Evolutionary conservation across 2,329 filamentous ascomycete genomes (phyloP).

Genomic region (Epichloe coenophiala): DNA sequence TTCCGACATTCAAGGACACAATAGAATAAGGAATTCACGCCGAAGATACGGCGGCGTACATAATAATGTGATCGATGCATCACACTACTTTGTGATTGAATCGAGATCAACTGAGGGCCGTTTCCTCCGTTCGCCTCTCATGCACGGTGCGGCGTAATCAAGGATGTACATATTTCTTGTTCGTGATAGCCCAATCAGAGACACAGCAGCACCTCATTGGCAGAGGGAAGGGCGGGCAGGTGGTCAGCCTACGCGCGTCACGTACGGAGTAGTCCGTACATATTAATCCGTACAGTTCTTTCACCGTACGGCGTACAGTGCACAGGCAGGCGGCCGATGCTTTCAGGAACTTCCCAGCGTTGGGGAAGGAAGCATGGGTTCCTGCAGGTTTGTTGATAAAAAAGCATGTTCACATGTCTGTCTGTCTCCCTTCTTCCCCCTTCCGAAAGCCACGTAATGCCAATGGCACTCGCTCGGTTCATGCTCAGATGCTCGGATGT

Average conservation of each 20-base stretch:
- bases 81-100: not conserved
- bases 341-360: too few species aligned
- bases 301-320: too few species aligned
- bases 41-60: not conserved
- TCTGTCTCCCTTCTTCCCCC: not conserved
- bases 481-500: not conserved
- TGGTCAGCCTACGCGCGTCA: constrained; percentile 4
- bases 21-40: too few species aligned
- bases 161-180: not conserved
- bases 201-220: constrained; percentile 1
- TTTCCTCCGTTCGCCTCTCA: not conserved
- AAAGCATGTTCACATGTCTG: too few species aligned
- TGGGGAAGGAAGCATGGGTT: too few species aligned
- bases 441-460: constrained; percentile 1
- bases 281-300: not conserved
- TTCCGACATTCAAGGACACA: too few species aligned
- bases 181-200: not conserved
- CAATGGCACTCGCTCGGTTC: not conserved
- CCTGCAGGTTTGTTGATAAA: too few species aligned
- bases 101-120: not conserved
- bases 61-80: not conserved
- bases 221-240: not conserved
- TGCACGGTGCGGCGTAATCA: constrained; percentile 8
- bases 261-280: not conserved
- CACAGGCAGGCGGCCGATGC: too few species aligned